Conservation (phyloP, 208 protist genomes). For the Phytomonas serpens region DNA sequence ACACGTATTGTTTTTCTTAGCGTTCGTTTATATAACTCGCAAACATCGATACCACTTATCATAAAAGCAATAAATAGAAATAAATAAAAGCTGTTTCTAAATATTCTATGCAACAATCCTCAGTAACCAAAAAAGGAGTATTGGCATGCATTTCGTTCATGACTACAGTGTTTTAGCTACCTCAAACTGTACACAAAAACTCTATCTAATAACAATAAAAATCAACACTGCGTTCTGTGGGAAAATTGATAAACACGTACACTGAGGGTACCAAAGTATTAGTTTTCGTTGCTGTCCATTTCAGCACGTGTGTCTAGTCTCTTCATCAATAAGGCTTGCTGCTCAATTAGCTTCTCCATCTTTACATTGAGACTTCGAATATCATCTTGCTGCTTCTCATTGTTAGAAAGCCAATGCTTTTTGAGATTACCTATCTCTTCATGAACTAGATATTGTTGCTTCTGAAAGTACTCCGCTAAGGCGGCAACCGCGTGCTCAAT, state of each 20-base stretch:
- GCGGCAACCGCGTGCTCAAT: conserved; percentile 45
- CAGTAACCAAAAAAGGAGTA: neutral
- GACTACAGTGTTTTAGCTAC: neutral
- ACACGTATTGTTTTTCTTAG: neutral
- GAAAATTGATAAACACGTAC: neutral
- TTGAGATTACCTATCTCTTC: conserved; percentile 12
- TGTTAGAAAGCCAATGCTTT: conserved; percentile 11
- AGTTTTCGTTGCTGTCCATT: neutral
- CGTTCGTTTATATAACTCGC: conserved; percentile 3
- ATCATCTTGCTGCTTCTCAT: conserved; percentile 19
- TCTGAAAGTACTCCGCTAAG: conserved; percentile 31
- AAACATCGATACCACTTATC: conserved; percentile 5
- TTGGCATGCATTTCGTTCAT: neutral
- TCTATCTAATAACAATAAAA: neutral
- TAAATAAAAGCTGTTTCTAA: conserved; percentile 11
- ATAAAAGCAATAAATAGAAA: conserved; percentile 16
- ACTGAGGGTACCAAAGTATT: neutral
- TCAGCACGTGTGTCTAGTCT: neutral
- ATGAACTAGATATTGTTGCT: conserved; percentile 18
- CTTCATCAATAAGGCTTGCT: conserved; percentile 19
- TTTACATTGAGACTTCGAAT: conserved; percentile 12
- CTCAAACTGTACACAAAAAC: neutral
- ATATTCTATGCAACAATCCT: neutral
- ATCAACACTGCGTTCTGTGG: neutral
- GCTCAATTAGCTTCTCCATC: conserved; percentile 32